Conservation (phyloP, 139 green algal genomes). For the Ettlia oleoabundans region DNA sequence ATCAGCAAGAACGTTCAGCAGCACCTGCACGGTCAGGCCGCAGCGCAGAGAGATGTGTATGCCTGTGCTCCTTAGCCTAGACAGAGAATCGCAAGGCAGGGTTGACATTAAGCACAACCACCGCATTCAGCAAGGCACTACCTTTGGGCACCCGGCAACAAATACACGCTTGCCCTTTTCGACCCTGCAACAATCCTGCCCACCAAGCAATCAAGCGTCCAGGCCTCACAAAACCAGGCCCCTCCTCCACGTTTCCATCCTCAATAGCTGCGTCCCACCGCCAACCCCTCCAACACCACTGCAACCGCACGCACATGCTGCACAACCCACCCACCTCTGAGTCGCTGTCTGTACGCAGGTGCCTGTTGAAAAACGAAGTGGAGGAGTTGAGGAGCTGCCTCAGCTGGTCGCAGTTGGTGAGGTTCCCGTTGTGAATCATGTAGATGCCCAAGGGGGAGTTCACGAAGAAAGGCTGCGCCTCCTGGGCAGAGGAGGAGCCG, state of each 20-base stretch:
- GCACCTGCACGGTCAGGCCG: slow-evolving; percentile 57
- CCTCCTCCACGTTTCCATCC: no score
- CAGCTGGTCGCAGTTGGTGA: slow-evolving; percentile 96
- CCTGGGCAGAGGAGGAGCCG: slow-evolving; percentile 83
- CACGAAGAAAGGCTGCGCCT: slow-evolving; percentile 99
- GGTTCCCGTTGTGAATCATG: slow-evolving; percentile 99
- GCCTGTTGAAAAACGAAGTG: slow-evolving; percentile 88
- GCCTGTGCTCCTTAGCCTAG: no score
- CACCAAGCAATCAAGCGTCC: no score
- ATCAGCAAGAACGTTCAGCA: slow-evolving; percentile 98
- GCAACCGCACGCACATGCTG: neutral
- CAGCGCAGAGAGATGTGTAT: neutral
- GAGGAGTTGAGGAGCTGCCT: slow-evolving; percentile 69
- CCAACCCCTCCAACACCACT: neutral
- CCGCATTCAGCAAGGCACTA: no score
- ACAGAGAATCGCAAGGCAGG: no score
- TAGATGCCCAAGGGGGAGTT: slow-evolving; percentile 97
- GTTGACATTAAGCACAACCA: no score
- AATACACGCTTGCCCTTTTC: no score
- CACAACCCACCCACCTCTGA: slow-evolving; percentile 72
- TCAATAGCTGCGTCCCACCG: no score
- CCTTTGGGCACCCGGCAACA: no score
- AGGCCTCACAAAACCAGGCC: no score
- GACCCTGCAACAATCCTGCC: no score
- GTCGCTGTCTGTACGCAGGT: slow-evolving; percentile 91